Evolutionary conservation across 495 filamentous ascomycete species (phyloP).

Genomic region (Aspergillus egyptiacus): DNA sequence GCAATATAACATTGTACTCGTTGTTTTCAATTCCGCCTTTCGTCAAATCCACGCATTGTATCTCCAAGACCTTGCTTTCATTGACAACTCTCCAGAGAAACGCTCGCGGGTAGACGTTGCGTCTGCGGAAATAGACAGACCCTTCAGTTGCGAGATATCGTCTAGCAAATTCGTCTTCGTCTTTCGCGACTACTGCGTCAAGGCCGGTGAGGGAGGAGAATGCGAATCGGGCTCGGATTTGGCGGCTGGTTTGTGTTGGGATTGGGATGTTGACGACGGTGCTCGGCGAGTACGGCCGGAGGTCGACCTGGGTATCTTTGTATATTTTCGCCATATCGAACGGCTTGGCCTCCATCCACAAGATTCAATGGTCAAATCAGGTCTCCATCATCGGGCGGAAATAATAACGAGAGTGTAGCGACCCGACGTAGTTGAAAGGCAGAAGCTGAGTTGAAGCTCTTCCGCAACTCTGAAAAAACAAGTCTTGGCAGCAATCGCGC

Average conservation of each 20-base stretch:
- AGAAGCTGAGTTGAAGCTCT: conserved; percentile 41
- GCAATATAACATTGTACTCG: conserved; percentile 65
- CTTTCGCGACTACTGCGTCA: conserved; percentile 46
- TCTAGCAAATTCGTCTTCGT: conserved; percentile 68
- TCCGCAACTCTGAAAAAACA: conserved; percentile 35
- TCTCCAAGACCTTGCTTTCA: conserved; percentile 69
- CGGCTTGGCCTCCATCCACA: conserved; percentile 21
- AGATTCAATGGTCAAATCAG: conserved; percentile 25
- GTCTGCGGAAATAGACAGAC: conserved; percentile 76
- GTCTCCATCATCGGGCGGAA: conserved; percentile 32
- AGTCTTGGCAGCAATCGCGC: conserved; percentile 35
- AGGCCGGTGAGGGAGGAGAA: conserved; percentile 32
- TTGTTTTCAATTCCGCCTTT: conserved; percentile 57
- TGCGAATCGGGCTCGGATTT: conserved; percentile 41
- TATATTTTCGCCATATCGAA: conserved; percentile 54
- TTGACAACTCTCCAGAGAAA: conserved; percentile 90
- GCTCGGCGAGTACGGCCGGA: conserved; percentile 64
- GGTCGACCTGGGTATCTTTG: conserved; percentile 79
- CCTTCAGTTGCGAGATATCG: conserved; percentile 70
- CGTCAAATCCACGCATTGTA: conserved; percentile 75
- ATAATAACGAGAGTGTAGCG: conserved; percentile 18
- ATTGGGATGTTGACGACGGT: conserved; percentile 71
- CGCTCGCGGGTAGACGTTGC: conserved; percentile 66
- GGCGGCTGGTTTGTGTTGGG: conserved; percentile 45
- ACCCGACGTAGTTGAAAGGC: conserved; percentile 21